A percentile compares a stretch with the other conserved stretches of the same genome.
Evolutionary conservation across 371 early-diverging fungal genomes (phyloP).

Genomic region (Apophysomyces ossiformis): DNA sequence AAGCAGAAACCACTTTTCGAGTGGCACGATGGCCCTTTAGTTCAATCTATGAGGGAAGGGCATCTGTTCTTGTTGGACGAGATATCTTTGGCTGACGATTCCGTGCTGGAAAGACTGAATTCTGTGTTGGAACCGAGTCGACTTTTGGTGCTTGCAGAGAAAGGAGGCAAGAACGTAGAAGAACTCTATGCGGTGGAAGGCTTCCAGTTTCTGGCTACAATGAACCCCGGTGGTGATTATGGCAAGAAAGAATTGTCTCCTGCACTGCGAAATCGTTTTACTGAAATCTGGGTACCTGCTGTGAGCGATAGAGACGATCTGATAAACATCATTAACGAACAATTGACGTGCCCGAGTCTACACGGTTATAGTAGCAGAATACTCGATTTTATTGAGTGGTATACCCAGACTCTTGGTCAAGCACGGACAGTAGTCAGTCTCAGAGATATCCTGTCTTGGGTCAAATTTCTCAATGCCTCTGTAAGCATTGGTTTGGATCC

Average conservation of each 20-base stretch:
- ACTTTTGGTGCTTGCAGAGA: conserved; percentile 93
- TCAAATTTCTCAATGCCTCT: conserved; percentile 74
- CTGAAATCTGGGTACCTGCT: conserved; percentile 97
- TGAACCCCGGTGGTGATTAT: conserved; percentile 99
- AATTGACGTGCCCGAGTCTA: conserved; percentile 57
- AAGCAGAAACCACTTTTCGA: conserved; percentile 74
- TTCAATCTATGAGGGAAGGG: conserved; percentile 95
- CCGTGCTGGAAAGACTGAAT: conserved; percentile 99
- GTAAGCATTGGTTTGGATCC: conserved; percentile 39
- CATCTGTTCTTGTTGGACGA: conserved; percentile 98
- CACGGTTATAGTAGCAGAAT: conserved; percentile 43
- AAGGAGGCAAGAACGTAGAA: conserved; percentile 76
- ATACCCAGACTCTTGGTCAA: conserved; percentile 51
- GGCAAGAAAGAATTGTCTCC: conserved; percentile 99
- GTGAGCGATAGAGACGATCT: conserved; percentile 84
- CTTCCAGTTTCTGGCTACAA: conserved; percentile 99
- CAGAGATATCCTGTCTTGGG: conserved; percentile 95
- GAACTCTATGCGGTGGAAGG: conserved; percentile 71
- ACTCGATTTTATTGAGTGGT: conserved; percentile 65
- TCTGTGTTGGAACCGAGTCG: conserved; percentile 95
- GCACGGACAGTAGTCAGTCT: conserved; percentile 69
- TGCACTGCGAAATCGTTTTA: conserved; percentile 99
- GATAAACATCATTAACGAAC: conserved; percentile 72
- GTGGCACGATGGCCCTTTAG: conserved; percentile 97
- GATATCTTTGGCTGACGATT: conserved; percentile 99